Evolutionary conservation across 2,329 filamentous ascomycete species (phyloP), one percentile per base, ranked within the genome.

Genomic region (Pyricularia sp.): DNA sequence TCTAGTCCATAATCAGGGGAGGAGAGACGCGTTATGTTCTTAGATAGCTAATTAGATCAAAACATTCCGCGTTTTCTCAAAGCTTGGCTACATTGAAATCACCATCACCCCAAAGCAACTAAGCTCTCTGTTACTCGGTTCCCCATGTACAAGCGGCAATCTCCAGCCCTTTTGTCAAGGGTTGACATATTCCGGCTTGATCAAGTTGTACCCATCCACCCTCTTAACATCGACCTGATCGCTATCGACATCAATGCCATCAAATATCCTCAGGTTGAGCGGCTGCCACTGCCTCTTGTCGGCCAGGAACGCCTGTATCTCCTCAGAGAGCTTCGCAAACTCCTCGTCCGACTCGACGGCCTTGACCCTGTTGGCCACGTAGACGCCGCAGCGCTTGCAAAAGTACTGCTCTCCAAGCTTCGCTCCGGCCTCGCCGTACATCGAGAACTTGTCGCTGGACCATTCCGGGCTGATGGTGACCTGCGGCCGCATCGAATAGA

Each of bases 351-450:
- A 72, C 22, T 75, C 26, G 33, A 40, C 33, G 1, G 71, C 57
- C 10, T 67, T 68, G 2, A 64, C 30, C 10, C 71, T 65, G 66
- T 78, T 78, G 60, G 71, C 72, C 55, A 83, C 26, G n/a, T 71
- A 69, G 24, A 82, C 75, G 65, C 79, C 80, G 68, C 81, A 84
- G 12, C 65, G 75, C 68, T 75, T 76, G 74, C 81, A 84, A 66
- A 83, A 83, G 1, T 70, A 70, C 74, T 82, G 82, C 66, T 65
- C 66, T 57, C 73, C 68, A 3, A 75, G 22, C 1, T 67, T 66
- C n/a, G 28, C 62, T 6, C n/a, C 13, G 3, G 28, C 60, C 26
- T 31, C 26, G 2, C 26, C 24, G 30, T 28, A 22, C 26, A 10
- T 10, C 7, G 60, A 30, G 13, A 33, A 30, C n/a, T 33, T 30